Percentiles rank a stretch among this genome's conserved stretches.
phyloP scores from a whole-genome alignment of 352 stramenopile genomes.

The Phytophthora pisi region DNA sequence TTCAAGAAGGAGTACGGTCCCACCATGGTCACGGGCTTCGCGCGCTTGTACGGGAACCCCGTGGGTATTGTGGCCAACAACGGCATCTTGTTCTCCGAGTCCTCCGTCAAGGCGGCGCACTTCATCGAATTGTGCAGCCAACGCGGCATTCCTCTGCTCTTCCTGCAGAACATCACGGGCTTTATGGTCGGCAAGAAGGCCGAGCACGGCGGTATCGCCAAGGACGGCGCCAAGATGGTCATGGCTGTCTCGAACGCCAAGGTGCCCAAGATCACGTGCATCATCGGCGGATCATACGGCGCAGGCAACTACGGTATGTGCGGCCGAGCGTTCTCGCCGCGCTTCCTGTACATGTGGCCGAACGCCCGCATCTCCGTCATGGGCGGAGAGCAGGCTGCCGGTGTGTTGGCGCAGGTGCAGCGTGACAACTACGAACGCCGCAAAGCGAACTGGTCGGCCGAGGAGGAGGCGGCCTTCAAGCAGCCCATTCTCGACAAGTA shows the following conservation, averaged over 20 bases:
- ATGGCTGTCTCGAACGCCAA: slow-evolving; percentile 94
- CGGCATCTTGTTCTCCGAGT: slow-evolving; percentile 96
- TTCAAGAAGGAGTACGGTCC: slow-evolving; percentile 98
- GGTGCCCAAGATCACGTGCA: slow-evolving; percentile 98
- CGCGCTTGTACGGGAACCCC: slow-evolving; percentile 93
- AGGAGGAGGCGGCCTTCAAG: slow-evolving; percentile 95
- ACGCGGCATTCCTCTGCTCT: slow-evolving; percentile 95
- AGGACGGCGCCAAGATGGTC: slow-evolving; percentile 97
- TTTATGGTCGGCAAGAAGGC: slow-evolving; percentile 98
- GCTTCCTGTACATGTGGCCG: slow-evolving; percentile 99
- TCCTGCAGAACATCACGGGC: slow-evolving; percentile 98
- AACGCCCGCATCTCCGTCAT: slow-evolving; percentile 97
- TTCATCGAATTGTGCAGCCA: slow-evolving; percentile 99
- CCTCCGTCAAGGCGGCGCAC: slow-evolving; percentile 94
- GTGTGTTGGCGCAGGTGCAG: slow-evolving; percentile 96
- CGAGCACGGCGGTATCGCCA: slow-evolving; percentile 97
- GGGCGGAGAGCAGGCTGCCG: slow-evolving; percentile 96
- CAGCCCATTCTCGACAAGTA: slow-evolving; percentile 96
- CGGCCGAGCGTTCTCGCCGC: slow-evolving; percentile 94
- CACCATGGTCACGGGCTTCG: slow-evolving; percentile 98
- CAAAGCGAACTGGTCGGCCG: slow-evolving; percentile 64
- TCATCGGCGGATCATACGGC: slow-evolving; percentile 97
- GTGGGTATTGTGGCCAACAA: slow-evolving; percentile 99
- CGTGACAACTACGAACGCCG: slow-evolving; percentile 86
- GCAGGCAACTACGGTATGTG: slow-evolving; percentile 98